A percentile compares a stretch with the other conserved stretches of the same genome.
Conservation (phyloP, 1,284 basidiomycete genomes). For the Pterula multifida region DNA sequence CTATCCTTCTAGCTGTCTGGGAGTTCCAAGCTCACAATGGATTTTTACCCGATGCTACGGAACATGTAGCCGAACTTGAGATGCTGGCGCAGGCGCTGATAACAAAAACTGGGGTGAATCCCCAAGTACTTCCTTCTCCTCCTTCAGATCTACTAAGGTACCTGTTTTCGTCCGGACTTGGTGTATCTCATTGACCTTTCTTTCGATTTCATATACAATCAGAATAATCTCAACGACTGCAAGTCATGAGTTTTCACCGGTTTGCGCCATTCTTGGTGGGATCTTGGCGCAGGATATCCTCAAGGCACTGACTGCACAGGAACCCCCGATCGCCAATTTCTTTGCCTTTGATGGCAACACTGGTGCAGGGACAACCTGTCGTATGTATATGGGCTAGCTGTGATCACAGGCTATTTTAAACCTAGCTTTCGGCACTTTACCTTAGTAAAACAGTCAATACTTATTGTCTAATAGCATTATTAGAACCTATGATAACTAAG, state of each 20-base stretch:
- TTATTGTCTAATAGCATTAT: background rate
- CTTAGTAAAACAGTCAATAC: too few species aligned
- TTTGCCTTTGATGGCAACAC: slow-evolving; percentile 70
- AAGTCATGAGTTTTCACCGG: slow-evolving; percentile 76
- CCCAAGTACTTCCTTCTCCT: slow-evolving; percentile 44
- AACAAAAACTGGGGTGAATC: slow-evolving; percentile 53
- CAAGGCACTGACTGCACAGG: slow-evolving; percentile 81
- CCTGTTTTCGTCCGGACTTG: too few species aligned
- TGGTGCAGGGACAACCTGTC: background rate
- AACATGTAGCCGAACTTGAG: slow-evolving; percentile 45
- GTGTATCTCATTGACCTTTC: slow-evolving; percentile 4
- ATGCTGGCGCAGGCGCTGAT: slow-evolving; percentile 50
- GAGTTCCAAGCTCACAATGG: slow-evolving; percentile 15
- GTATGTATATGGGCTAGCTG: background rate
- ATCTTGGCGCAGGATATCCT: slow-evolving; percentile 92
- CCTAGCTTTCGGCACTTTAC: too few species aligned
- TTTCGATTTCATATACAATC: slow-evolving; percentile 4
- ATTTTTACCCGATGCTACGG: slow-evolving; percentile 39
- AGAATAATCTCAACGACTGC: slow-evolving; percentile 62
- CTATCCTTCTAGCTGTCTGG: slow-evolving; percentile 28
- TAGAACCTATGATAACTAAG: background rate
- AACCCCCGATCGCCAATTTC: slow-evolving; percentile 88
- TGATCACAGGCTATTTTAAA: background rate
- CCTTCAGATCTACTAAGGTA: slow-evolving; percentile 51
- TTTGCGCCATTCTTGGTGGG: slow-evolving; percentile 89